Conservation (phyloP, 345 rosid genomes). For the Acer negundo region DNA sequence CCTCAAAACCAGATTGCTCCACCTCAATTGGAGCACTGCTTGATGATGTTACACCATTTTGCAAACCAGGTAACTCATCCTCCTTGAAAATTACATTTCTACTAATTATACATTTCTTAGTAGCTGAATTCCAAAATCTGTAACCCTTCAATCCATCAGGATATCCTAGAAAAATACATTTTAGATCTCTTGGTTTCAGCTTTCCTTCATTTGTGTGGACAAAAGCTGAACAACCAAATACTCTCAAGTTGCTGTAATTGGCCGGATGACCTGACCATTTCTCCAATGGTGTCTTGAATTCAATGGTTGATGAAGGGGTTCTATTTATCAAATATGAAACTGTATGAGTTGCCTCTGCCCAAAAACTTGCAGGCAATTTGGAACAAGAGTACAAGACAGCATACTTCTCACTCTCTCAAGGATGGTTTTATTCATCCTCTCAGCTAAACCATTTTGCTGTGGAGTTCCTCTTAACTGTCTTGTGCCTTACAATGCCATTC, state of each 20-base stretch:
- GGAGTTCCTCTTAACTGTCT: background rate
- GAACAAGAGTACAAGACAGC: background rate
- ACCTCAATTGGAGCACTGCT: too few relatives aligned
- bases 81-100: background rate
- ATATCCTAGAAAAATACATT: background rate
- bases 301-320: background rate
- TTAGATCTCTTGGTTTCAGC: background rate
- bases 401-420: background rate
- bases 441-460: background rate
- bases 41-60: too few relatives aligned
- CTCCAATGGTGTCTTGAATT: background rate
- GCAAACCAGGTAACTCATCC: too few relatives aligned
- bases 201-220: background rate
- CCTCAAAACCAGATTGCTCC: too few relatives aligned
- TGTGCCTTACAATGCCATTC: background rate
- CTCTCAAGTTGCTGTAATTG: background rate
- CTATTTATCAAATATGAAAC: background rate
- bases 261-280: background rate
- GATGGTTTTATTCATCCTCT: background rate
- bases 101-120: background rate
- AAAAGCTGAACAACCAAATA: background rate
- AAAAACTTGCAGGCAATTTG: background rate
- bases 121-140: background rate
- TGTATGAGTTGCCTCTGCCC: background rate
- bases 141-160: background rate